Evolutionary conservation across 441 rosid genomes (phyloP), one percentile per base, ranked within the genome.

Genomic region (Mallotus repandus): DNA sequence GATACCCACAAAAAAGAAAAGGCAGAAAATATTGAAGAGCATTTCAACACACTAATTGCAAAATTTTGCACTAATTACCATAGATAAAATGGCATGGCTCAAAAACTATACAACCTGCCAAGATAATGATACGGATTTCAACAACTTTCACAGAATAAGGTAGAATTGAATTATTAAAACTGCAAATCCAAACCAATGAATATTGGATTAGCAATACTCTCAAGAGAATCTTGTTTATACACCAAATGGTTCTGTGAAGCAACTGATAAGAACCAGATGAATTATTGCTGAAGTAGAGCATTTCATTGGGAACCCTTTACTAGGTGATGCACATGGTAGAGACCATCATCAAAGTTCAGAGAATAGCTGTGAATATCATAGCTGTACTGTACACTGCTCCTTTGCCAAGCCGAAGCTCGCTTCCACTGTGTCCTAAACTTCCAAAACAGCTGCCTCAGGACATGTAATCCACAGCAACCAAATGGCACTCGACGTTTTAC

Each of bases 281-380:
- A 16, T 58, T 69, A 48, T 22, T 18, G 69, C 72, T 43, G 74
- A 19, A 19, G 25, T 38, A 52, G 61, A 21, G 7, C 48, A 63
- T 43, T 43, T 71, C 43, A 43, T 52, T 22, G 59, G 35, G 69
- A 71, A 55, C 64, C 46, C 59, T 60, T 60, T 52, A 45, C 35
- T 18, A 55, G 52, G 71, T 54, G 43, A 59, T 70, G 62, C 14
- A 59, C 61, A 74, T 46, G 76, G 76, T 71, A 76, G 59, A 71
- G 61, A 72, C 88, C 89, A 29, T 89, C 92, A 66, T 91, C 89
- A 4, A 91, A 88, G 73, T 89, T 89, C 1, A 84, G 85, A 70
- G 89, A 78, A 80, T 89, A 88, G 78, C 90, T 89, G 50, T 79
- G 77, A 22, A 84, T 76, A 77, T 89, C 97, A 72, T 89, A 91